Evolutionary conservation across 139 green algal species (phyloP), one percentile per base, ranked within the genome.

Genomic region (Medakamo hakoo): DNA sequence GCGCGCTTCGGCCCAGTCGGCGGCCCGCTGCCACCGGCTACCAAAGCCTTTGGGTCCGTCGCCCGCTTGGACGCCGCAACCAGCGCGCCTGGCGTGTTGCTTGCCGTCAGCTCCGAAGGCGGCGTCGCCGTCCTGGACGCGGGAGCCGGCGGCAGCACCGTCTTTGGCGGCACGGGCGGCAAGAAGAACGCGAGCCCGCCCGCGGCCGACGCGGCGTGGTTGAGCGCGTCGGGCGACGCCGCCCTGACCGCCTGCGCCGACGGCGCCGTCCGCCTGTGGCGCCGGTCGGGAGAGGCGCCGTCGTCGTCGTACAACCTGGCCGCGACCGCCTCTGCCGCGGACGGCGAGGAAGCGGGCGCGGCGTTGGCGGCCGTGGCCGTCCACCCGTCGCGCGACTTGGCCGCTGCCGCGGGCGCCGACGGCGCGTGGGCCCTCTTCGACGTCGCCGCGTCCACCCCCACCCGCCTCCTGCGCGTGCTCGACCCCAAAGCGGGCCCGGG

Each of bases 11-110:
- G 52, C 24, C 73, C 92, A n/a, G 28, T 74, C 22, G 66, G 69
- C 29, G 84, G 83, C 69, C 81, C 91, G 9, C 72, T 96, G 77
- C 91, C 97, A 75, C 90, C 86, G 63, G 93, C 91, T 2, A 89
- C 76, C 16, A 78, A 84, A 69, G 75, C 73, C 23, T 24, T 59
- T 60, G 52, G 55, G n/a, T 32, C 40, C n/a, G 16, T 55, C 1
- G 2, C 2, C 29, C 23, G 16, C 16, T 58, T 49, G 60, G 60
- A 21, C 4, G 16, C 4, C 4, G 25, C 9, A 9, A 98, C 97
- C 80, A 71, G 63, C 27, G 71, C 76, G 18, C 29, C 57, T 4
- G 58, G 28, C 4, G 23, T 21, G 58, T 52, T 49, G 24, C 19
- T 4, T 9, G 4, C 22, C 58, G 4, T 22, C 5, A 55, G 25